phyloP scores from a whole-genome alignment of 2,329 filamentous ascomycete genomes.

The Fusarium irregulare region DNA sequence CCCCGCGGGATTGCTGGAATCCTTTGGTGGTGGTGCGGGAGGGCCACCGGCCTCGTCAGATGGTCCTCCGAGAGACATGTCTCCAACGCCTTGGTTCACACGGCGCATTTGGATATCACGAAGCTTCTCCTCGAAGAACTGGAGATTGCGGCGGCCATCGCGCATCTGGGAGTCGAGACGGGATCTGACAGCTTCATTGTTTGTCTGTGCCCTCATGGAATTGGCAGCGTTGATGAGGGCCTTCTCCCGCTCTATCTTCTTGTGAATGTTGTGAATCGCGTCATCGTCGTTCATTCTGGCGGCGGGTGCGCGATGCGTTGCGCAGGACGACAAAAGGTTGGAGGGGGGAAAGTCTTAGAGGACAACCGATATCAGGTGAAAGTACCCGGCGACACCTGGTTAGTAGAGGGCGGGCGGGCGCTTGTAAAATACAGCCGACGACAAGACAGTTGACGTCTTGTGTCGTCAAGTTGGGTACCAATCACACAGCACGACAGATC shows the following conservation, averaged over 20 bases:
- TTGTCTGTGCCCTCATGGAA: constrained; percentile 94
- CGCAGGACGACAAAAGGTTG: constrained; percentile 48
- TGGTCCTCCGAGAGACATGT: constrained; percentile 67
- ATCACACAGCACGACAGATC: constrained; percentile 14
- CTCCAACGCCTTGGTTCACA: constrained; percentile 74
- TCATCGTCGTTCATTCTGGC: constrained; percentile 72
- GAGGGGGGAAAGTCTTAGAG: constrained; percentile 20
- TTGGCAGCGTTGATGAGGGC: constrained; percentile 93
- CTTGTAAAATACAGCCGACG: constrained; percentile 13
- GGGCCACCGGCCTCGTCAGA: constrained; percentile 59
- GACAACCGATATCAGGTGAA: constrained; percentile 32
- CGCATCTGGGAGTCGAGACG: constrained; percentile 94
- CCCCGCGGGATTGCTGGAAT: constrained; percentile 58
- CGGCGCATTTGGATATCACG: constrained; percentile 87
- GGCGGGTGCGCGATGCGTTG: constrained; percentile 55
- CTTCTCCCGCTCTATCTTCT: constrained; percentile 98
- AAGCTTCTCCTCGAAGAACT: constrained; percentile 94
- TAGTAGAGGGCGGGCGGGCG: constrained; percentile 21
- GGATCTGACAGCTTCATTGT: constrained; percentile 90
- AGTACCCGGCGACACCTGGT: constrained; percentile 24
- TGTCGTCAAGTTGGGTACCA: constrained; percentile 28
- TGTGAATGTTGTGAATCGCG: constrained; percentile 81
- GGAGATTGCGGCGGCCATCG: constrained; percentile 90
- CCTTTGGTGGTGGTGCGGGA: constrained; percentile 80
- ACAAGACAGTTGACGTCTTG: constrained; percentile 31